Evolutionary conservation across 768 basidiomycete genomes (phyloP), one percentile per base, ranked within the genome.

Genomic region (Leccinum olivaceopallidum): DNA sequence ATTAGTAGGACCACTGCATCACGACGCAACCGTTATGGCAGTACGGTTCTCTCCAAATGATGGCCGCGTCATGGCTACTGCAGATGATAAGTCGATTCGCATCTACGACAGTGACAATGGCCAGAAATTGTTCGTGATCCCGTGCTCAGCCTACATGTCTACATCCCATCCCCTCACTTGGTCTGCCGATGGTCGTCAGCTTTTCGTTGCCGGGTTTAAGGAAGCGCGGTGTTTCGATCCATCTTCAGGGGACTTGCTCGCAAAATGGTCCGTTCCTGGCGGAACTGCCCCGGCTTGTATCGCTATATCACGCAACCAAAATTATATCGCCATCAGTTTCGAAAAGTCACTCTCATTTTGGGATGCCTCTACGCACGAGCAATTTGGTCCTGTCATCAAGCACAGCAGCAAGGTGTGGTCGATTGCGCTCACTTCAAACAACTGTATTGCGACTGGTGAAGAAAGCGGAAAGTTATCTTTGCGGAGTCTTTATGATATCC

Each of bases 261-360:
- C 10, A 13, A 12, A 22, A 14, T 49, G 60, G 60, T 3, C 30
- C 9, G 8, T 51, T 50, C 56, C 56, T 34, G 55, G 55, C 13
- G 50, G 20, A 24, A 26, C 16, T 20, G 20, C 26, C 13, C 42
- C 36, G 2, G 16, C 30, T 44, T 60, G 37, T 6, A 44, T 60
- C 32, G 16, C 13, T 2, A 30, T 56, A 20, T 36, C 60, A 9
- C 50, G 13, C 42, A 50, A 32, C 16, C 30, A 22, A 32, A 55
- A 28, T 20, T 60, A 52, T 42, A 8, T 22, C 36, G 30, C 20
- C 13, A 24, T 53, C 30, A 13, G 13, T 2, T 24, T 48, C 2
- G 4, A 18, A n/a, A 5, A 56, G 5, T 18, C 50, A 1, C 8
- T 60, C 13, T 60, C 50, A 4, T 60, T 61, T 24, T 60, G 60